Base-by-base conservation (phyloP, 1,139 yeast genomes). In the Nakaseomyces bracarensis region DNA sequence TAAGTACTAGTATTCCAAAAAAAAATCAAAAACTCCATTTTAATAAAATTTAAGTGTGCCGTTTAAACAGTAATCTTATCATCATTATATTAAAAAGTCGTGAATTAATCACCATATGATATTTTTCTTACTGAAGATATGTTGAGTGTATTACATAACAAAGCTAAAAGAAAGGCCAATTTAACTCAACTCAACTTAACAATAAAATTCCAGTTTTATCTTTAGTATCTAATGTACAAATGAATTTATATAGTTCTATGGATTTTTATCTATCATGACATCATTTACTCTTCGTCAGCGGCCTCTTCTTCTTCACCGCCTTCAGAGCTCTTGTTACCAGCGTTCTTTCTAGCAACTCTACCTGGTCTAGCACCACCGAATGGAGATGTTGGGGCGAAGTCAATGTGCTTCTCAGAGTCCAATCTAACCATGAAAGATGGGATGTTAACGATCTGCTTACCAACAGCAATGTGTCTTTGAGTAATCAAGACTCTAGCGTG, bases 331-430 rank as follows among this genome's bases (percentile, higher is more conserved):
- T 68, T 66, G 70, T 77, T 80, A 68, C 74, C 80, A 71, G 82
- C 84, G 80, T 83, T 79, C 77, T 79, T 89, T 85, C 98, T 87
- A 82, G 93, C 93, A 67, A 86, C 95, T 81, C 98, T 93, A 72
- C 99, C 99, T 63, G 98, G 93, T 79, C 98, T 91, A 64, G 96
- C 98, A 77, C 98, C 98, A 71, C 98, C 98, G 86, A 85, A 91
- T 73, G 99, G 98, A 60, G 98, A 91, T 72, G 85, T 86, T 70
- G 89, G 82, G 66, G 98, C 95, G 64, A 91, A 91, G 81, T 91
- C 98, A 75, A 91, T 87, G 87, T 93, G 98, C 85, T 91, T 91
- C 77, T 91, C 98, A 61, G 98, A 89, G 77, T 91, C 99, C 72
- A 91, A 83, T 80, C 99, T 94, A 58, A 91, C 99, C 80, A 89